Conservation (phyloP, 352 stramenopile genomes). For the Phytophthora ohioensis region DNA sequence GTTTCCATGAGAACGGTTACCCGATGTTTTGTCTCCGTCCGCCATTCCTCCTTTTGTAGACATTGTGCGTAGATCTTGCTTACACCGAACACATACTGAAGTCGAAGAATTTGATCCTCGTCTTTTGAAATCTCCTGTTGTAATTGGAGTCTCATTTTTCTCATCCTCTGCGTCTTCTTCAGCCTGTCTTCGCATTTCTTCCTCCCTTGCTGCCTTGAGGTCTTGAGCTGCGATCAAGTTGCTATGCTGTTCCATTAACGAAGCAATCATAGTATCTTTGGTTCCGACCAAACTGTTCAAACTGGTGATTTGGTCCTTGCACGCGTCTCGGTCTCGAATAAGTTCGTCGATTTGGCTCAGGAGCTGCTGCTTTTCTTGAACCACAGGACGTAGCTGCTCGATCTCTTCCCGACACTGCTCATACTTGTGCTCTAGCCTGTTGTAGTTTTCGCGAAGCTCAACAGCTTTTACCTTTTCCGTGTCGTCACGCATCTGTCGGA, state of each 20-base stretch:
- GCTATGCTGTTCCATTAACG: constrained; percentile 80
- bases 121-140: background rate
- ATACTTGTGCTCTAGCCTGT: constrained; percentile 78
- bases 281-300: constrained; percentile 51
- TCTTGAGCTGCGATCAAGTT: constrained; percentile 75
- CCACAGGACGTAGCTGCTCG: constrained; percentile 61
- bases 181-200: constrained; percentile 50
- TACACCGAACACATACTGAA: constrained; percentile 67
- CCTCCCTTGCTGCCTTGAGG: constrained; percentile 56
- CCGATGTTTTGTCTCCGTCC: constrained; percentile 17
- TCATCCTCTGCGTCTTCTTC: constrained; percentile 58
- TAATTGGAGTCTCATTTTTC: constrained; percentile 30
- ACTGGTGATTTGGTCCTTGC: constrained; percentile 53
- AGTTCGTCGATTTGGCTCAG: constrained; percentile 48
- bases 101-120: constrained; percentile 9
- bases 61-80: constrained; percentile 54
- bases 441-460: constrained; percentile 86
- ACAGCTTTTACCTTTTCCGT: constrained; percentile 90
- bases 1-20: background rate
- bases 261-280: constrained; percentile 76
- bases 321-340: constrained; percentile 36
- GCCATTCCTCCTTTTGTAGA: constrained; percentile 41
- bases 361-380: constrained; percentile 62
- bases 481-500: constrained; percentile 93
- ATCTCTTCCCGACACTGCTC: constrained; percentile 67